phyloP scores from a whole-genome alignment of 169 alveolate species.

The Plasmodium coatneyi region DNA sequence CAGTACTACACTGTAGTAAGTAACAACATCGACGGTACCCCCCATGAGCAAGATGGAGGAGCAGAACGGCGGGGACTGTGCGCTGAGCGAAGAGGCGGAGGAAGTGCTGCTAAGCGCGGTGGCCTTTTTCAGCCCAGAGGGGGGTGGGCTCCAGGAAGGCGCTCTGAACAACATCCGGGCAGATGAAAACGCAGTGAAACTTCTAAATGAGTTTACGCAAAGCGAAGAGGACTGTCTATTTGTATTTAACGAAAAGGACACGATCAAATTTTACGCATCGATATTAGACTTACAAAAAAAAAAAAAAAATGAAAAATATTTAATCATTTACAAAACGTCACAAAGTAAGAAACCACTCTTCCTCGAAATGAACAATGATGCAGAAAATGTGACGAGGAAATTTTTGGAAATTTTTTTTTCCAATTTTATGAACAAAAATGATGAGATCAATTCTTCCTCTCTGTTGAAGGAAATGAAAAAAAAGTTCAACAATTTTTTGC shows the following conservation, averaged over 20 bases:
- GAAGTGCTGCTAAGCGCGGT: constrained; percentile 15
- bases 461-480: constrained; percentile 66
- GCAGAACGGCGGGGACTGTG: background rate
- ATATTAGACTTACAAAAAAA: constrained; percentile 43
- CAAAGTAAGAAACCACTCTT: constrained; percentile 8
- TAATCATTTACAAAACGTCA: constrained; percentile 49
- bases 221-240: constrained; percentile 51
- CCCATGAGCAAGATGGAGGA: constrained; percentile 24
- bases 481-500: constrained; percentile 67
- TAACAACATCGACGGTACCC: background rate
- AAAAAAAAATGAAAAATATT: constrained; percentile 44
- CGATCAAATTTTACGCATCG: constrained; percentile 23
- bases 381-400: constrained; percentile 52
- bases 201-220: background rate
- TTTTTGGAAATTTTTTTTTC: constrained; percentile 68
- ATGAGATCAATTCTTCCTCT: constrained; percentile 60
- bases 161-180: constrained; percentile 10
- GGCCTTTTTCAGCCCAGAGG: constrained; percentile 28
- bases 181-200: constrained; percentile 32
- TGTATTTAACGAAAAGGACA: constrained; percentile 41
- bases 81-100: constrained; percentile 16
- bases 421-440: constrained; percentile 67
- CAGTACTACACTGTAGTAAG: background rate
- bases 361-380: constrained; percentile 73
- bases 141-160: constrained; percentile 37